phyloP scores from a whole-genome alignment of 23 red algal species.

The Gracilaria domingensis region DNA sequence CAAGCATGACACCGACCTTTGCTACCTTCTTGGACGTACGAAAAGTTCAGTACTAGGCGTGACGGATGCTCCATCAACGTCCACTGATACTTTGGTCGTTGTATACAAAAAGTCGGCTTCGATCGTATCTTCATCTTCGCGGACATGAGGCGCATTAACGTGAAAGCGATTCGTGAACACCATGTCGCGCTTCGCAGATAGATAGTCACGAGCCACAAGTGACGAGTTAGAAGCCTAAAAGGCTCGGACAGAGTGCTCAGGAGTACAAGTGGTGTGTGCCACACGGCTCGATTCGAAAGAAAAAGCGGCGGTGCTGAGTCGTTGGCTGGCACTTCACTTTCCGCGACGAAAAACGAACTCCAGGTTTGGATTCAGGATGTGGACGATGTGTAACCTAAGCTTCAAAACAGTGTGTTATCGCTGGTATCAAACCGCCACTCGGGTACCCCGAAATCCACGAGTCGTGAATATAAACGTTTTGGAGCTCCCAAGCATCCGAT shows the following conservation, averaged over 20 bases:
- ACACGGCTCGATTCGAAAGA: neutral
- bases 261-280: neutral
- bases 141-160: conserved; percentile 58
- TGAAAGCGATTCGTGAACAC: conserved; percentile 65
- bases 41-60: conserved; percentile 28
- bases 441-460: neutral
- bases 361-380: neutral
- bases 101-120: conserved; percentile 79
- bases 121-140: conserved; percentile 34
- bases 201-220: neutral
- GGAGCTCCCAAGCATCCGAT: neutral
- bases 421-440: neutral
- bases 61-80: conserved; percentile 52
- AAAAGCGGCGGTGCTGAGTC: neutral
- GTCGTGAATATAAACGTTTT: neutral
- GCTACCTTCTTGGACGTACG: conserved; percentile 81
- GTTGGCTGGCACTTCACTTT: neutral
- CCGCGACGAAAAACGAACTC: neutral
- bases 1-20: conserved; percentile 92
- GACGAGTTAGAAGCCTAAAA: neutral
- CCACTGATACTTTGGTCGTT: conserved; percentile 52
- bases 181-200: neutral
- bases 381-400: neutral
- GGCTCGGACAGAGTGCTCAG: neutral
- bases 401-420: neutral